Evolutionary conservation across 2,329 filamentous ascomycete species (phyloP).

Genomic region (Botrytis tulipae): DNA sequence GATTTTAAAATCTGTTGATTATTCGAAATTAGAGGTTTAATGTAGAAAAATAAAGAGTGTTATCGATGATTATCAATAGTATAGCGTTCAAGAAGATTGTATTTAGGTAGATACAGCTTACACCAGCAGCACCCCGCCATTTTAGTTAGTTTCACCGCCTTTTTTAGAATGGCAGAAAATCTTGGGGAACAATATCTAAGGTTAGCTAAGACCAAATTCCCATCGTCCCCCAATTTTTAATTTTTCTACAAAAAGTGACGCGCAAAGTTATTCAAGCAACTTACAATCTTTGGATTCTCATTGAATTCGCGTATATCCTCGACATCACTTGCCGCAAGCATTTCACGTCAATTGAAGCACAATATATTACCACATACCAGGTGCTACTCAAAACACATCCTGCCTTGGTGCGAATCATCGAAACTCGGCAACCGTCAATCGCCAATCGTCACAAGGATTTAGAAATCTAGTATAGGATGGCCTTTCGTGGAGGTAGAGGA

Average conservation of each 20-base stretch:
- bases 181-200: background rate
- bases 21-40: background rate
- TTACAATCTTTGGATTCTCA: background rate
- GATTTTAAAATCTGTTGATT: background rate
- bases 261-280: background rate
- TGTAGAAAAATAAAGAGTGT: background rate
- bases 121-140: background rate
- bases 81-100: background rate
- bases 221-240: background rate
- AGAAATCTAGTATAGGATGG: conserved; percentile 24
- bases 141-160: background rate
- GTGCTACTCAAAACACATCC: background rate
- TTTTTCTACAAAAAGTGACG: background rate
- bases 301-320: background rate
- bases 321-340: background rate
- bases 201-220: background rate
- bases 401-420: background rate
- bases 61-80: background rate
- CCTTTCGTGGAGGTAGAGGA: conserved; percentile 33
- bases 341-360: background rate
- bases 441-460: background rate
- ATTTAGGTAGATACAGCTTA: background rate
- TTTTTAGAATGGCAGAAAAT: conserved; percentile 2
- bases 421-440: background rate
- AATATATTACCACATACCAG: background rate